These are phyloP conservation scores for Paramecium primaurelia DNA, from an alignment of 73 alveolate genomes.

Conservation along the genomic window DNA sequence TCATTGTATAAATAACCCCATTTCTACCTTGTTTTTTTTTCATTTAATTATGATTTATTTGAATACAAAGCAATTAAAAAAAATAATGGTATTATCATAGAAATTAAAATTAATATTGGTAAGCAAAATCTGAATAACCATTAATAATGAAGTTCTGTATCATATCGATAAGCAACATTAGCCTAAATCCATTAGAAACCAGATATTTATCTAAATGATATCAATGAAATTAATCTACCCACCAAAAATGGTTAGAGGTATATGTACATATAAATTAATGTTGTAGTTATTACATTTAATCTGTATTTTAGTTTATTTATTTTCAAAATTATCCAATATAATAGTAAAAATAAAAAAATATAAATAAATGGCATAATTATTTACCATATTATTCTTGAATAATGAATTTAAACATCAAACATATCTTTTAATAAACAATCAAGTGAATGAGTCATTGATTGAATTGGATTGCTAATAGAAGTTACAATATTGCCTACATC, in stretches of 20 bases:
- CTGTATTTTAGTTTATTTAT: neutral
- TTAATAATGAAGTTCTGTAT: neutral
- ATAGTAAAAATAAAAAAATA: neutral
- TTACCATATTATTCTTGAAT: neutral
- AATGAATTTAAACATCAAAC: neutral
- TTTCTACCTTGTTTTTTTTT: neutral
- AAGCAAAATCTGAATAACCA: neutral
- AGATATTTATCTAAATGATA: neutral
- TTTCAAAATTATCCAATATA: neutral
- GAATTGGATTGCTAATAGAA: neutral
- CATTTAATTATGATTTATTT: neutral
- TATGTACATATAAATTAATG: neutral
- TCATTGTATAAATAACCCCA: neutral
- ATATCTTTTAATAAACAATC: neutral
- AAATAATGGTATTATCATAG: neutral
- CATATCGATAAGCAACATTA: neutral
- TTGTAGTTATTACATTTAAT: neutral
- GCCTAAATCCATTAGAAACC: neutral
- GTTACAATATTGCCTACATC: neutral
- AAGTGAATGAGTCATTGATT: neutral
- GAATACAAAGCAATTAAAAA: neutral
- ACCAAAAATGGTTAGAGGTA: neutral
- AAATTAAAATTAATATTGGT: neutral
- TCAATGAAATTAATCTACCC: neutral
- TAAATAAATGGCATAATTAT: neutral